Percentiles rank a stretch among this genome's conserved stretches.
Evolutionary conservation across 768 basidiomycete species (phyloP).

Genomic region (Phylloporus arenicola): DNA sequence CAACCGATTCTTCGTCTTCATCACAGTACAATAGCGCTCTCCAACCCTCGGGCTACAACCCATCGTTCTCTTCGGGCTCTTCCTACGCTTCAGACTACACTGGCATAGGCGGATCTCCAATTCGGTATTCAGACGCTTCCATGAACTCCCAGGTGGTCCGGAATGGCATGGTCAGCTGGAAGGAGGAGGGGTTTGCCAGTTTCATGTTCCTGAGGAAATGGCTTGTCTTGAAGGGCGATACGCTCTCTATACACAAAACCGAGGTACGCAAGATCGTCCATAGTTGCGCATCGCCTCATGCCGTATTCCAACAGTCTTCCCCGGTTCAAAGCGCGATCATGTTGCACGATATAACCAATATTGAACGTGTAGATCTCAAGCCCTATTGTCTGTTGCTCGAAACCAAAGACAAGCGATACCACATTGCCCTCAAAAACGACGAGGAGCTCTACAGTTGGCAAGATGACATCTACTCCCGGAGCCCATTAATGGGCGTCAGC

Average conservation of each 20-base stretch:
- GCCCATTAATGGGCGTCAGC: conserved; percentile 88
- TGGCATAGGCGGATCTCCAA: conserved; percentile 78
- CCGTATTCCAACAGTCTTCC: conserved; percentile 35
- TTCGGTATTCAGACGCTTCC: conserved; percentile 39
- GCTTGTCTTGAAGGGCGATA: conserved; percentile 77
- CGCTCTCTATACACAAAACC: conserved; percentile 80
- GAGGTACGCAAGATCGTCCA: conserved; percentile 55
- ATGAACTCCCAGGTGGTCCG: conserved; percentile 49
- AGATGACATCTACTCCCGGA: conserved; percentile 91
- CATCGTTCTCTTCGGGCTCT: conserved; percentile 54
- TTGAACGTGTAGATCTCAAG: conserved; percentile 90
- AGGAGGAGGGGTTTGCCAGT: conserved; percentile 90
- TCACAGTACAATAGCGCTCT: conserved; percentile 38
- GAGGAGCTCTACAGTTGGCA: conserved; percentile 99
- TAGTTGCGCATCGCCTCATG: not conserved
- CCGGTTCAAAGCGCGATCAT: conserved; percentile 56
- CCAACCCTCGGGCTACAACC: conserved; percentile 51
- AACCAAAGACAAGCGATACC: conserved; percentile 77
- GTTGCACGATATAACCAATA: conserved; percentile 74
- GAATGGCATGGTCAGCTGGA: conserved; percentile 73
- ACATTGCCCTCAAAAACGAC: conserved; percentile 82
- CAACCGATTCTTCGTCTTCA: conserved; percentile 28
- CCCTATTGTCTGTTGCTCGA: conserved; percentile 90
- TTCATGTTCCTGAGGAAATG: conserved; percentile 92
- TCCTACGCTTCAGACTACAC: conserved; percentile 65